Evolutionary conservation across 2,329 filamentous ascomycete species (phyloP).

Genomic region (Tympanopsis confertula): DNA sequence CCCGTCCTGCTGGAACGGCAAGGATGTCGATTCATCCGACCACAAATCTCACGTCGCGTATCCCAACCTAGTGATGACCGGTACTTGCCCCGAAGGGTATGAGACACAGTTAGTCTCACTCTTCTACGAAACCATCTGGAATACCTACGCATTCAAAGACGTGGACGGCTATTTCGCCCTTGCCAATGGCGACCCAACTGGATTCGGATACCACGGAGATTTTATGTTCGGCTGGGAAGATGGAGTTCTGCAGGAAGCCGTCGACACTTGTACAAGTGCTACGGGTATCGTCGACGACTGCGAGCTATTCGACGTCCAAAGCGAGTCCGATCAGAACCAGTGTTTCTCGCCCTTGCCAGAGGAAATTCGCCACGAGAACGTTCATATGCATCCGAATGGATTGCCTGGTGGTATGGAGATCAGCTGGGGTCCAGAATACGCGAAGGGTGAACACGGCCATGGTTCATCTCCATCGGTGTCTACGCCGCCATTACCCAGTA

Average conservation of each 20-base stretch:
- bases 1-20: conserved; percentile 79
- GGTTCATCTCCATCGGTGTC: no score
- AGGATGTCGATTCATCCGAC: conserved; percentile 39
- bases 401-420: no score
- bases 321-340: no score
- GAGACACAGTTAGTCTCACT: conserved; percentile 60
- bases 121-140: conserved; percentile 79
- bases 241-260: conserved; percentile 57
- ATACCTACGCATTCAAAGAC: conserved; percentile 53
- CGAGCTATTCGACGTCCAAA: conserved; percentile 60
- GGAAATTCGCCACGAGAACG: no score
- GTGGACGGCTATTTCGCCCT: conserved; percentile 61
- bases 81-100: conserved; percentile 61
- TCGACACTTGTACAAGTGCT: conserved; percentile 61
- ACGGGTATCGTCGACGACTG: conserved; percentile 66
- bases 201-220: conserved; percentile 68
- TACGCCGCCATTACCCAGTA: no score
- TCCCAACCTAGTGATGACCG: conserved; percentile 64
- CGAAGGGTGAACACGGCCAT: no score
- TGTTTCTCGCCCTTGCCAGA: no score
- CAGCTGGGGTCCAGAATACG: no score
- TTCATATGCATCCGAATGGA: no score
- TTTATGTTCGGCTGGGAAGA: conserved; percentile 71
- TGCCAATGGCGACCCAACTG: conserved; percentile 66
- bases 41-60: conserved; percentile 65